Evolutionary conservation across 2,329 filamentous ascomycete genomes (phyloP).

Genomic region (Penicillium sp.): DNA sequence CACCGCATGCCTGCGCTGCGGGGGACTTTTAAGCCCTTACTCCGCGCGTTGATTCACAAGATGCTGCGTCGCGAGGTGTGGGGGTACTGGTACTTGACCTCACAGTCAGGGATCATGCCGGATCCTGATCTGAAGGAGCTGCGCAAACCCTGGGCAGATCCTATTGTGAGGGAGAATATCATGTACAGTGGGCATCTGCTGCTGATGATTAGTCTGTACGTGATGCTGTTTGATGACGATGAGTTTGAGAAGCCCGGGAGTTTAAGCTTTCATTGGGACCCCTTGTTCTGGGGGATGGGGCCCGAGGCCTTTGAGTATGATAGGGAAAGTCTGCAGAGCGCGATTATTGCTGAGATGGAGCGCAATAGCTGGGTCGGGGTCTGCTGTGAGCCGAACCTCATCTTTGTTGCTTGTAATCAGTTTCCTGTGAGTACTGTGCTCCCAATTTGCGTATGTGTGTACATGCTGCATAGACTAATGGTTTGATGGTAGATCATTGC

Average conservation of each 20-base stretch:
- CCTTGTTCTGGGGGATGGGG: slow-evolving; percentile 46
- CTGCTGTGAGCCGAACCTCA: slow-evolving; percentile 52
- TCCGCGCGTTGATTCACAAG: slow-evolving; percentile 45
- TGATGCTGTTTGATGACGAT: slow-evolving; percentile 51
- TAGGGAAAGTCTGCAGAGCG: slow-evolving; percentile 38
- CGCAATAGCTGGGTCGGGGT: slow-evolving; percentile 46
- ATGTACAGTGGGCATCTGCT: slow-evolving; percentile 49
- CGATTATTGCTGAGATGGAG: slow-evolving; percentile 46
- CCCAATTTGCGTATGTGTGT: neutral
- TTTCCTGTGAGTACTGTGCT: slow-evolving; percentile 41
- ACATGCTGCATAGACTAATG: neutral
- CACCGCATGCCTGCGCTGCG: slow-evolving; percentile 44
- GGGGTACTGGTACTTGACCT: slow-evolving; percentile 51
- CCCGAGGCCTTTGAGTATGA: slow-evolving; percentile 42
- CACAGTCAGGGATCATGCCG: slow-evolving; percentile 36
- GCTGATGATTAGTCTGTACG: slow-evolving; percentile 46
- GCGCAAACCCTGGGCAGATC: slow-evolving; percentile 50
- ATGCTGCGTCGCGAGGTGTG: slow-evolving; percentile 50
- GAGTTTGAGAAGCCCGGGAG: slow-evolving; percentile 40
- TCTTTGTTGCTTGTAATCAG: slow-evolving; percentile 43
- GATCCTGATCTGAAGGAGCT: slow-evolving; percentile 47
- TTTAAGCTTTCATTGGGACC: slow-evolving; percentile 46
- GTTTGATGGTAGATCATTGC: slow-evolving; percentile 37
- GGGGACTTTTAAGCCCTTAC: slow-evolving; percentile 39
- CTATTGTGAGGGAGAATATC: slow-evolving; percentile 48